Percentiles rank a stretch among this genome's conserved stretches.
These are phyloP conservation scores for Royoungia palumana DNA, from an alignment of 768 basidiomycete genomes.

Conservation along the genomic window DNA sequence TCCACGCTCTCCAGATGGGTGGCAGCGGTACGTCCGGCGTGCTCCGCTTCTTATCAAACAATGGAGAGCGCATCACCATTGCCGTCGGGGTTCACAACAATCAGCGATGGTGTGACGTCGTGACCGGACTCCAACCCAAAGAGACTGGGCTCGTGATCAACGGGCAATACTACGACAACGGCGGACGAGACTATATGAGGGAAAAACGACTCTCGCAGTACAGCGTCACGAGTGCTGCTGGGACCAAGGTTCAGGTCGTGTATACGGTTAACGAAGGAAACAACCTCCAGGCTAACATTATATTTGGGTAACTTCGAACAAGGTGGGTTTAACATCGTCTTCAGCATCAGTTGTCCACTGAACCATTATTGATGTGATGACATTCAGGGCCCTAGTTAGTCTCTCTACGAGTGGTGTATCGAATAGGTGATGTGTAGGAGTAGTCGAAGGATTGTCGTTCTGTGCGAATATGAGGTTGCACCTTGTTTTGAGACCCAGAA, in stretches of 20 bases:
- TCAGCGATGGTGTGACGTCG: conserved; percentile 36
- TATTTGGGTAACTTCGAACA: not conserved
- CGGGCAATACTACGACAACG: conserved; percentile 28
- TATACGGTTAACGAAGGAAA: conserved; percentile 8
- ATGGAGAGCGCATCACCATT: conserved; percentile 32
- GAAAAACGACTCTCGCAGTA: conserved; percentile 8
- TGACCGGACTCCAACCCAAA: conserved; percentile 27
- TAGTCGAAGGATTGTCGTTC: too few relatives aligned
- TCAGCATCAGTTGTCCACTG: too few relatives aligned
- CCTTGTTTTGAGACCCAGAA: too few relatives aligned
- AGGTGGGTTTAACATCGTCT: too few relatives aligned
- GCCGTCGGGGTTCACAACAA: conserved; percentile 40
- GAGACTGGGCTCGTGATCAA: conserved; percentile 14
- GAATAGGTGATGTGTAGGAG: too few relatives aligned
- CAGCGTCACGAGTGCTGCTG: conserved; percentile 3
- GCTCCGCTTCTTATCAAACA: conserved; percentile 30
- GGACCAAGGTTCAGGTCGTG: not conserved
- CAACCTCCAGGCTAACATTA: conserved; percentile 4
- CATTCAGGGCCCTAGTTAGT: too few relatives aligned
- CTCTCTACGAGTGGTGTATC: too few relatives aligned
- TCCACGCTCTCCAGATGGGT: conserved; percentile 31
- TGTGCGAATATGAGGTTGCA: too few relatives aligned
- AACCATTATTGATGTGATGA: too few relatives aligned
- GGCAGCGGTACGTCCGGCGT: conserved; percentile 40
- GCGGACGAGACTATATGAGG: conserved; percentile 1